Evolutionary conservation across 352 stramenopile genomes (phyloP).

Genomic region (Phytophthora colocasiae): DNA sequence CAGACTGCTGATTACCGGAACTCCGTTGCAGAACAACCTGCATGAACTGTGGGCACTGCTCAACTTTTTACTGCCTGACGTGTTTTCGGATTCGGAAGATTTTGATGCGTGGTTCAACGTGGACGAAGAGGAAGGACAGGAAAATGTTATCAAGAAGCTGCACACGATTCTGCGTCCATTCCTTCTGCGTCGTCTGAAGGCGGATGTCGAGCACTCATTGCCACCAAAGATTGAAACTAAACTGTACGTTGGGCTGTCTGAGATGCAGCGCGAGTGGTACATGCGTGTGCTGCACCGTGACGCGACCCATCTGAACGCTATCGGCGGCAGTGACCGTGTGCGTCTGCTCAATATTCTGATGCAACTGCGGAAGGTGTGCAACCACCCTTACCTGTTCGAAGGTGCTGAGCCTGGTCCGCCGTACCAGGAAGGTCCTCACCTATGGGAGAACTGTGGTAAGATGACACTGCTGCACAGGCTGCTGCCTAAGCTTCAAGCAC

Average conservation of each 20-base stretch:
- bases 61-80: slow-evolving; percentile 97
- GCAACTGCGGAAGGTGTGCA: slow-evolving; percentile 99
- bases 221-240: slow-evolving; percentile 99
- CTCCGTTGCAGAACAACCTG: slow-evolving; percentile 99
- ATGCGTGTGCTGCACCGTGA: slow-evolving; percentile 97
- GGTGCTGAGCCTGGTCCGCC: slow-evolving; percentile 97
- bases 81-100: slow-evolving; percentile 97
- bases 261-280: slow-evolving; percentile 99
- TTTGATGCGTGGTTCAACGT: slow-evolving; percentile 99
- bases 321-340: slow-evolving; percentile 96
- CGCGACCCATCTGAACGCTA: slow-evolving; percentile 96
- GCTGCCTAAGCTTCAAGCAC: slow-evolving; percentile 84
- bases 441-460: slow-evolving; percentile 99
- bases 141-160: slow-evolving; percentile 98
- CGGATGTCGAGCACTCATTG: slow-evolving; percentile 97
- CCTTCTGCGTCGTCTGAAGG: slow-evolving; percentile 98
- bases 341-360: slow-evolving; percentile 98
- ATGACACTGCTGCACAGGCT: slow-evolving; percentile 97
- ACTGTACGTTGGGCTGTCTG: slow-evolving; percentile 97
- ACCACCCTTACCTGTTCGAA: slow-evolving; percentile 99
- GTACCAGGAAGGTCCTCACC: slow-evolving; percentile 96
- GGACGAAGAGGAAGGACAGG: slow-evolving; percentile 94
- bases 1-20: slow-evolving; percentile 96
- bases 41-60: slow-evolving; percentile 99
- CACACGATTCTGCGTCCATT: slow-evolving; percentile 98